phyloP scores from a whole-genome alignment of 352 stramenopile genomes.

The Phytophthora uliginosa region DNA sequence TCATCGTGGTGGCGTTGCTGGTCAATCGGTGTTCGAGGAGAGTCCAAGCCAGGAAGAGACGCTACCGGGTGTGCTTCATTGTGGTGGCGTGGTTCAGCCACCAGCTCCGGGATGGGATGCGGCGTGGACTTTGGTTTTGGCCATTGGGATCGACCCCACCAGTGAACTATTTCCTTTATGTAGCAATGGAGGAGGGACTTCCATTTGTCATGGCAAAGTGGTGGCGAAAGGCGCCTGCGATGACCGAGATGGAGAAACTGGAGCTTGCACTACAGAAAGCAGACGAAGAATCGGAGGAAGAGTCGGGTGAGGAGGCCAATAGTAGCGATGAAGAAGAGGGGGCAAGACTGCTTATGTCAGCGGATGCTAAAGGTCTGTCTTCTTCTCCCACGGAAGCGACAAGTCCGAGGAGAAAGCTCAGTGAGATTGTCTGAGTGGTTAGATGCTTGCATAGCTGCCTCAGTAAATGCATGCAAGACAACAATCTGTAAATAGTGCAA shows the following conservation, averaged over 20 bases:
- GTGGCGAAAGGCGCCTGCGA: conserved; percentile 32
- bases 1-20: conserved; percentile 51
- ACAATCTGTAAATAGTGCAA: neutral
- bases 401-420: conserved; percentile 6
- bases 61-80: conserved; percentile 61
- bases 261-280: conserved; percentile 27
- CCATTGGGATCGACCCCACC: conserved; percentile 71
- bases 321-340: conserved; percentile 29
- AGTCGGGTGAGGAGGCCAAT: conserved; percentile 23
- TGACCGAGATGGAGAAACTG: conserved; percentile 36
- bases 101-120: conserved; percentile 76
- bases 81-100: conserved; percentile 69
- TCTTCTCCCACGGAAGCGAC: neutral
- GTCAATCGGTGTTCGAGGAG: conserved; percentile 49
- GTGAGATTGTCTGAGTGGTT: conserved; percentile 18
- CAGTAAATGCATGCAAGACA: neutral
- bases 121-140: conserved; percentile 77
- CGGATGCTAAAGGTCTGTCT: conserved; percentile 1
- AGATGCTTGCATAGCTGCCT: neutral
- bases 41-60: conserved; percentile 21
- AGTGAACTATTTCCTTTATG: conserved; percentile 74
- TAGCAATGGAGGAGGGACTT: conserved; percentile 61
- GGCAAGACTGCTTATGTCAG: conserved; percentile 13
- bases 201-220: conserved; percentile 58
- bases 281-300: conserved; percentile 29